A percentile compares a stretch with the other conserved stretches of the same genome.
Evolutionary conservation across 495 filamentous ascomycete genomes (phyloP).

Genomic region (Penicillium goetzii): DNA sequence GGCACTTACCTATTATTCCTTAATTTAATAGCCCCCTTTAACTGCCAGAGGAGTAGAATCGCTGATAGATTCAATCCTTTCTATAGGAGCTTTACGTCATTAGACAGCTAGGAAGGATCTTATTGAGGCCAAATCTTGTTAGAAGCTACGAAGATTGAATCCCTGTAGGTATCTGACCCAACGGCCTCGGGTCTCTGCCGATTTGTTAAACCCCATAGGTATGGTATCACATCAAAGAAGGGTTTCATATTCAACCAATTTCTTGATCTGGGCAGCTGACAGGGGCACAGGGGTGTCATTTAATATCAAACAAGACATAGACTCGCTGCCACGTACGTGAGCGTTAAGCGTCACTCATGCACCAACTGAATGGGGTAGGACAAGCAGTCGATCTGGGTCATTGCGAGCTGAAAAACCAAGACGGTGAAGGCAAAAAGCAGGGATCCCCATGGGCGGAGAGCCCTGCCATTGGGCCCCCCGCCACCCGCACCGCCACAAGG

Average conservation of each 20-base stretch:
- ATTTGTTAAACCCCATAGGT: neutral
- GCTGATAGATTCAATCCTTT: too few species aligned
- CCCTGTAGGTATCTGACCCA: neutral
- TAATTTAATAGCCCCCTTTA: too few species aligned
- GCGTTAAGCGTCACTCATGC: conserved; percentile 1
- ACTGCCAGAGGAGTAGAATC: too few species aligned
- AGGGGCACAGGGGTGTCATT: conserved; percentile 10
- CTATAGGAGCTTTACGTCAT: too few species aligned
- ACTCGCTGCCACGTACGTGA: conserved; percentile 14
- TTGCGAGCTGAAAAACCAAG: conserved; percentile 2
- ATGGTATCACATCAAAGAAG: neutral
- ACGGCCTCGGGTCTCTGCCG: neutral
- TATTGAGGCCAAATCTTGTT: neutral
- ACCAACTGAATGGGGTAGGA: conserved; percentile 10
- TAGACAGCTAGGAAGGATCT: too few species aligned
- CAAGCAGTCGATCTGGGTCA: conserved; percentile 11
- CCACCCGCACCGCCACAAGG: conserved; percentile 35
- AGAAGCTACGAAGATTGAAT: neutral
- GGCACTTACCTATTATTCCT: too few species aligned
- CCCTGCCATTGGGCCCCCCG: conserved; percentile 19
- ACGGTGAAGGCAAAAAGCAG: conserved; percentile 9
- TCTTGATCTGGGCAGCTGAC: conserved; percentile 1
- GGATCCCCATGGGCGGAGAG: conserved; percentile 6
- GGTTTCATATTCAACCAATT: neutral
- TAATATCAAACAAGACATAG: conserved; percentile 17